These are phyloP conservation scores for Vinca minor DNA, from an alignment of 257 asterid species.

Conservation along the genomic window DNA sequence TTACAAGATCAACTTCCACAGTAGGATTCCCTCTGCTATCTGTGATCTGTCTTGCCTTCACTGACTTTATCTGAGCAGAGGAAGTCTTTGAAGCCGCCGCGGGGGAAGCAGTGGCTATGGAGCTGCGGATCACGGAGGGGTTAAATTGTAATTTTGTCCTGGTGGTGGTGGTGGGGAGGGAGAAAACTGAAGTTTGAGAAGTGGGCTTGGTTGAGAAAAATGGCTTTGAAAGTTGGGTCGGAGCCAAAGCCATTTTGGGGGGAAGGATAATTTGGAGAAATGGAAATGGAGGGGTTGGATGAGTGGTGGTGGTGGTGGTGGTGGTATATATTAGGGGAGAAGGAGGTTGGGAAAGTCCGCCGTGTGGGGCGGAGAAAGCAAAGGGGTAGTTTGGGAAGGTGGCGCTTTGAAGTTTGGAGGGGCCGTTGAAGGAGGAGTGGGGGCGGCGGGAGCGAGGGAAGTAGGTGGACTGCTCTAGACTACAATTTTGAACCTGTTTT, in stretches of 20 bases:
- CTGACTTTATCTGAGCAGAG: slow-evolving; percentile 51
- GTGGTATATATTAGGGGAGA: slow-evolving; percentile 1
- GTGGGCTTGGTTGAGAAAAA: slow-evolving; percentile 51
- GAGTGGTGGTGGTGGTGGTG: neutral
- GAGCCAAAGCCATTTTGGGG: slow-evolving; percentile 63
- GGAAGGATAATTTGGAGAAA: neutral
- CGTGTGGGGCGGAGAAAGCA: slow-evolving; percentile 42
- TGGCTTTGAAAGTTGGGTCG: slow-evolving; percentile 52
- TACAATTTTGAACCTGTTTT: no score
- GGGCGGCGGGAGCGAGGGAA: neutral
- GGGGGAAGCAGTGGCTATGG: slow-evolving; percentile 38
- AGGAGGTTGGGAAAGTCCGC: slow-evolving; percentile 44
- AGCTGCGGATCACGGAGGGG: slow-evolving; percentile 42
- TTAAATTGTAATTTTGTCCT: slow-evolving; percentile 26
- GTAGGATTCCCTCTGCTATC: slow-evolving; percentile 99
- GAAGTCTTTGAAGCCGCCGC: slow-evolving; percentile 16
- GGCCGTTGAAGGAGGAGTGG: neutral
- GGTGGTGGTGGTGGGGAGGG: slow-evolving; percentile 28
- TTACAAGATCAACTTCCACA: slow-evolving; percentile 88
- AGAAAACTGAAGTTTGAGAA: slow-evolving; percentile 30
- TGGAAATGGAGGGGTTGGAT: neutral
- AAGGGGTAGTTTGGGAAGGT: slow-evolving; percentile 10
- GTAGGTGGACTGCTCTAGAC: neutral
- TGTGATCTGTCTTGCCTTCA: slow-evolving; percentile 89
- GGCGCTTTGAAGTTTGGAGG: slow-evolving; percentile 21